Evolutionary conservation across 805 yeast species (phyloP).

Genomic region (Pichia nanzhaoensis): DNA sequence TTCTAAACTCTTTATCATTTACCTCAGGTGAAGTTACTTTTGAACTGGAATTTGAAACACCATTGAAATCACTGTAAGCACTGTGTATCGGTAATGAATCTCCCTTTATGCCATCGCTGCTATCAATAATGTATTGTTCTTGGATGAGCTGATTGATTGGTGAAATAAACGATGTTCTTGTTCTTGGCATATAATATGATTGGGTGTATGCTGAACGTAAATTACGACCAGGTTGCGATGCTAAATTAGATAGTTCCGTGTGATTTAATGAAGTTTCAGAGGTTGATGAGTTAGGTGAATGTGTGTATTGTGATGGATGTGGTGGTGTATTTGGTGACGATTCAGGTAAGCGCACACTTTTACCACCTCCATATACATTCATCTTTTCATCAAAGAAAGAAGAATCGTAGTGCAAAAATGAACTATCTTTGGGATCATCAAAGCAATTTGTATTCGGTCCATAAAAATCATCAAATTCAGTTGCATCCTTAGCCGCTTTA

Average conservation of each 20-base stretch:
- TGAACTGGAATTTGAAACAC: background rate
- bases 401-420: constrained; percentile 14
- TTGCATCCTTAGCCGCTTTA: constrained; percentile 14
- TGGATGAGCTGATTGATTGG: constrained; percentile 23
- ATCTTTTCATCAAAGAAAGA: constrained; percentile 10
- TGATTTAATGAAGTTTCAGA: background rate
- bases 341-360: background rate
- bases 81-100: too few relatives aligned
- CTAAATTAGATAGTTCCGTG: constrained; percentile 1
- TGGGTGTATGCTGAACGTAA: constrained; percentile 16
- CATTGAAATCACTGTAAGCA: too few relatives aligned
- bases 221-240: constrained; percentile 21
- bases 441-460: constrained; percentile 14
- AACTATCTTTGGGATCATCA: constrained; percentile 7
- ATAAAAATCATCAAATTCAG: constrained; percentile 15
- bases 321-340: constrained; percentile 10
- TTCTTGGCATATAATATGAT: constrained; percentile 5
- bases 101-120: too few relatives aligned
- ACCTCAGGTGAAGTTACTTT: background rate
- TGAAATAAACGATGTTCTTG: constrained; percentile 22
- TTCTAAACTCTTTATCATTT: background rate
- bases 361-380: background rate
- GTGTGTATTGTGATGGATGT: constrained; percentile 4
- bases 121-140: background rate
- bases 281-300: constrained; percentile 2